These are phyloP conservation scores for Candida sp. DNA, from an alignment of 1,139 yeast species.

Conservation along the genomic window DNA sequence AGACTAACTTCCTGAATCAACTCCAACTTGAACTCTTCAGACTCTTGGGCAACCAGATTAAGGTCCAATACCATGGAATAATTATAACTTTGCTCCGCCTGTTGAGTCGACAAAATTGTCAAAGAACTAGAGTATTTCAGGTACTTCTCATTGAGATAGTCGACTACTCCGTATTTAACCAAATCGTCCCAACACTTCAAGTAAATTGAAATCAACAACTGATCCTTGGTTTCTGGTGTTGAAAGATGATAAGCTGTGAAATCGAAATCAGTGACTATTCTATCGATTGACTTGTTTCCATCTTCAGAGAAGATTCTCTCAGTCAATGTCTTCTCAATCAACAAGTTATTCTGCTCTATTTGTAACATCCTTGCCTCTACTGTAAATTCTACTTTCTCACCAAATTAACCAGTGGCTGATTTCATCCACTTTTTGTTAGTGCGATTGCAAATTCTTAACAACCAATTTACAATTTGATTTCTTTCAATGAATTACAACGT, in stretches of 20 bases:
- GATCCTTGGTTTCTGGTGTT: slow-evolving; percentile 62
- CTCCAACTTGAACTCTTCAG: slow-evolving; percentile 44
- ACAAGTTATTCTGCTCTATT: slow-evolving; percentile 41
- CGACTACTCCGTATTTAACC: slow-evolving; percentile 59
- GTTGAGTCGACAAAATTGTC: slow-evolving; percentile 19
- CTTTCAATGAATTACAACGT: background rate
- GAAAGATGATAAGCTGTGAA: slow-evolving; percentile 92
- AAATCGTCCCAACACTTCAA: slow-evolving; percentile 79
- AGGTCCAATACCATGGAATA: slow-evolving; percentile 73
- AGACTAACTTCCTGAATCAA: slow-evolving; percentile 66
- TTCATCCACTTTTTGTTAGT: background rate
- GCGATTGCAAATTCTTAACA: background rate
- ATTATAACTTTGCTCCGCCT: slow-evolving; percentile 76
- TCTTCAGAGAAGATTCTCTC: slow-evolving; percentile 35
- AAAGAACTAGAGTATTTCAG: slow-evolving; percentile 25
- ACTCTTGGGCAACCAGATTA: slow-evolving; percentile 31
- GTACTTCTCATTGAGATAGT: slow-evolving; percentile 40
- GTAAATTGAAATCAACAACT: slow-evolving; percentile 64
- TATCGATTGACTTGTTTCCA: slow-evolving; percentile 61
- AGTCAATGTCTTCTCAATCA: slow-evolving; percentile 39
- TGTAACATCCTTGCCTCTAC: slow-evolving; percentile 29
- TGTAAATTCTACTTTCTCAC: background rate
- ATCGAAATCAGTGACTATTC: slow-evolving; percentile 92
- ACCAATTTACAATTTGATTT: background rate
- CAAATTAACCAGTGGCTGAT: background rate